Evolutionary conservation across 805 yeast genomes (phyloP).

Genomic region (Nakazawaea laoshanensis): DNA sequence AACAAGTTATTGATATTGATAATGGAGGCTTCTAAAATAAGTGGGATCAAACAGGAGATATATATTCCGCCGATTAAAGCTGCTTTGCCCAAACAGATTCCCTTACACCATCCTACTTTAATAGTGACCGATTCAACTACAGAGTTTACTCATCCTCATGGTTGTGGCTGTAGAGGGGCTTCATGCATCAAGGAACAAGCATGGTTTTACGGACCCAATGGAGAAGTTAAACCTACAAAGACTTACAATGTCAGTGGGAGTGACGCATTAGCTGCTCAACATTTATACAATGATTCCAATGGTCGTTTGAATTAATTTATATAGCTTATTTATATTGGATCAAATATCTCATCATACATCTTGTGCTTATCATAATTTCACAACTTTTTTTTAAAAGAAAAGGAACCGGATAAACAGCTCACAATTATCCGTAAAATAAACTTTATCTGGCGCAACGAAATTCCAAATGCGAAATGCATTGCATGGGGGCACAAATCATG

Average conservation of each 20-base stretch:
- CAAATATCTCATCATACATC: no score
- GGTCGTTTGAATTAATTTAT: constrained; percentile 12
- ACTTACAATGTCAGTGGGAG: constrained; percentile 18
- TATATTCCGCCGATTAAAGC: constrained; percentile 21
- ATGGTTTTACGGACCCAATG: constrained; percentile 27
- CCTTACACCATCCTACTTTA: constrained; percentile 25
- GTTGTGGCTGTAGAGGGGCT: constrained; percentile 26
- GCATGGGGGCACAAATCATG: no score
- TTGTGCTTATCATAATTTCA: no score
- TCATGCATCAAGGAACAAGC: constrained; percentile 24
- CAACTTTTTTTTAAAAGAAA: no score
- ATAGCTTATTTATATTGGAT: neutral
- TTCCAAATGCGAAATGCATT: no score
- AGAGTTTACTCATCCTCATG: constrained; percentile 17
- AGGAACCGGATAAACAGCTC: no score
- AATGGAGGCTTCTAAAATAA: constrained; percentile 24
- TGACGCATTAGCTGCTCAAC: constrained; percentile 21
- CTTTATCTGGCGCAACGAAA: no score
- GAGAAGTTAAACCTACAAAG: constrained; percentile 20
- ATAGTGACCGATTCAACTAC: constrained; percentile 22
- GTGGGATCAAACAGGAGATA: constrained; percentile 21
- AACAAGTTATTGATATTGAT: neutral
- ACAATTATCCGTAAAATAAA: no score
- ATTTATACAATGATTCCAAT: constrained; percentile 16
- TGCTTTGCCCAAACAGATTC: constrained; percentile 18